A percentile compares a stretch with the other conserved stretches of the same genome.
phyloP scores from a whole-genome alignment of 2,329 filamentous ascomycete genomes.

The Calycina herbarum region DNA sequence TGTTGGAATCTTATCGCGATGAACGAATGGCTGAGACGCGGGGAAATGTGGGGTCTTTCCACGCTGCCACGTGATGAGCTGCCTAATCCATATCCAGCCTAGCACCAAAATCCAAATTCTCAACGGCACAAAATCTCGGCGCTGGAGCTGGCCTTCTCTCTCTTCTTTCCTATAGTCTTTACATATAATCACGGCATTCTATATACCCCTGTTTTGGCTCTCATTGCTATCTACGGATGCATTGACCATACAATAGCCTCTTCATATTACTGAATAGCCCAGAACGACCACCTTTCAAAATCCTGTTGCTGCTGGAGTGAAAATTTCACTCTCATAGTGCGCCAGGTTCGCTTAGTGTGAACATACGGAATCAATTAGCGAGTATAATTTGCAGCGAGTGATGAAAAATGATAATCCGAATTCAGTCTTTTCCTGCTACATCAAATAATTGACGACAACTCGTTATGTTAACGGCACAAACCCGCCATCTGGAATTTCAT shows the following conservation, averaged over 20 bases:
- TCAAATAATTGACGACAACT: background rate
- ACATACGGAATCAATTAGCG: constrained; percentile 22
- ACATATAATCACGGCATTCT: constrained; percentile 28
- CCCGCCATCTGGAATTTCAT: constrained; percentile 37
- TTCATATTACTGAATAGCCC: constrained; percentile 34
- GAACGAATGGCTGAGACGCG: background rate
- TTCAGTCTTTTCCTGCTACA: background rate
- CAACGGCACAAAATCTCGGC: constrained; percentile 10
- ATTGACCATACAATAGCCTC: constrained; percentile 30
- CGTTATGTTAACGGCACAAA: background rate
- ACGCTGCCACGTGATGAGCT: background rate
- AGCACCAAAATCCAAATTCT: constrained; percentile 5
- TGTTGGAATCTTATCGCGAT: too few species aligned
- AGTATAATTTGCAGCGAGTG: background rate
- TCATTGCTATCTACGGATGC: constrained; percentile 27
- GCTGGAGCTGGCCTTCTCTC: background rate
- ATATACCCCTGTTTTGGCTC: constrained; percentile 36
- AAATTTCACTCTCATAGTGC: constrained; percentile 25
- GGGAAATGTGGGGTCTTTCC: background rate
- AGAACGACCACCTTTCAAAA: constrained; percentile 38
- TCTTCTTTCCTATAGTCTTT: constrained; percentile 28
- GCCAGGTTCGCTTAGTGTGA: constrained; percentile 37
- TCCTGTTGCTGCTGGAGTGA: constrained; percentile 34
- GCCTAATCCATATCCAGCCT: constrained; percentile 6
- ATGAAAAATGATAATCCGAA: background rate